A percentile compares a stretch with the other conserved stretches of the same genome.
Conservation (phyloP, 345 rosid species). For the Dipteronia dyeriana region DNA sequence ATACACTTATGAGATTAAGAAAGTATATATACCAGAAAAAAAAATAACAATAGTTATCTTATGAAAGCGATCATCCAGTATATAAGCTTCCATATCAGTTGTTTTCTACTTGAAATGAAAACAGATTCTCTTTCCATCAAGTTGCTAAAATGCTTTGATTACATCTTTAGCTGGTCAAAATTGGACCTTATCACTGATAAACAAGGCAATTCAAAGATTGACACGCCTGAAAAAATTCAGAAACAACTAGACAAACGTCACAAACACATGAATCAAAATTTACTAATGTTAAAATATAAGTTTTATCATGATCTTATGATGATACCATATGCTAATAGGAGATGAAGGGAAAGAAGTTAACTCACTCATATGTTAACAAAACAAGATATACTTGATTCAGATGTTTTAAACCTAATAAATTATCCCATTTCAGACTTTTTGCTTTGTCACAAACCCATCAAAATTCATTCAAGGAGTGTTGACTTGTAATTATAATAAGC, state of each 20-base stretch:
- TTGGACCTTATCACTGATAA: not conserved
- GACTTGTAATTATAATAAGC: not conserved
- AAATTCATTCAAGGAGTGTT: not conserved
- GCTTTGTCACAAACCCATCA: not conserved
- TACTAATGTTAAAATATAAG: too few relatives aligned
- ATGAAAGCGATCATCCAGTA: not conserved
- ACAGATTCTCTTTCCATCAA: not conserved
- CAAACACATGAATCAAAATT: too few relatives aligned
- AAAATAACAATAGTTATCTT: not conserved
- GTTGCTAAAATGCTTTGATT: not conserved
- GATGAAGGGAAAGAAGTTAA: not conserved
- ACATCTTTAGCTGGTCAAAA: not conserved
- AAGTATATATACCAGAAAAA: not conserved
- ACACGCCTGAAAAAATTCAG: not conserved
- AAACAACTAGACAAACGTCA: not conserved
- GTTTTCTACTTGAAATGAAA: not conserved
- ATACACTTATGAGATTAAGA: not conserved
- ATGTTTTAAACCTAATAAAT: not conserved
- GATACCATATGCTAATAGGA: not conserved
- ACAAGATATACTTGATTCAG: not conserved
- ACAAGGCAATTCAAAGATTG: not conserved
- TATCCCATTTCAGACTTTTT: not conserved
- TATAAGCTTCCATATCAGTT: not conserved
- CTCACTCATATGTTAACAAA: not conserved
- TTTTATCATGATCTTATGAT: not conserved